A percentile compares a stretch with the other conserved stretches of the same genome.
These are phyloP conservation scores for Wickerhamomyces ciferrii DNA, from an alignment of 805 yeast genomes.

Conservation along the genomic window DNA sequence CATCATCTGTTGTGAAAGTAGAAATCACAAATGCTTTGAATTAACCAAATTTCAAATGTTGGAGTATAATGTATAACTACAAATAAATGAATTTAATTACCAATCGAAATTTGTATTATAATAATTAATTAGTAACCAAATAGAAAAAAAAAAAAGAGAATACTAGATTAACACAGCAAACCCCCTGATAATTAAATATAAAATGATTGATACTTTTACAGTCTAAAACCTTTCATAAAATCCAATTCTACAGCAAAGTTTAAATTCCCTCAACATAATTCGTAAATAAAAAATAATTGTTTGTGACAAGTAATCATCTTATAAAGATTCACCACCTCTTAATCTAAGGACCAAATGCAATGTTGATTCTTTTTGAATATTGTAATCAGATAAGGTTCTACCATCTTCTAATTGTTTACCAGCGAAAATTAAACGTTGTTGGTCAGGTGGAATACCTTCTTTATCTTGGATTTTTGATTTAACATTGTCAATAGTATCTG, in stretches of 20 bases:
- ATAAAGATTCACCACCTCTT: slow-evolving; percentile 54
- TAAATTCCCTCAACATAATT: background rate
- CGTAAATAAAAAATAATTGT: background rate
- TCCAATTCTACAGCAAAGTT: background rate
- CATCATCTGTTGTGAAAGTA: slow-evolving; percentile 40
- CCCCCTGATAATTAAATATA: background rate
- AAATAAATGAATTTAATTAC: background rate
- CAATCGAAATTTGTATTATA: background rate
- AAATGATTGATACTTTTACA: background rate
- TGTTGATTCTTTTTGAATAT: slow-evolving; percentile 69
- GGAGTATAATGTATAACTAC: background rate
- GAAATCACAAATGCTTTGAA: slow-evolving; percentile 21
- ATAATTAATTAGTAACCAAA: background rate
- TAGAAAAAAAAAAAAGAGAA: background rate
- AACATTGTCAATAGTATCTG: slow-evolving; percentile 70
- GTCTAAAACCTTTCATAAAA: background rate
- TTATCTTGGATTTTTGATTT: slow-evolving; percentile 64
- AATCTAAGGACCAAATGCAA: slow-evolving; percentile 67
- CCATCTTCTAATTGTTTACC: slow-evolving; percentile 73
- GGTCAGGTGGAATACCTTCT: slow-evolving; percentile 71
- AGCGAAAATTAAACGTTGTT: slow-evolving; percentile 64
- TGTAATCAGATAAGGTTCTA: slow-evolving; percentile 66
- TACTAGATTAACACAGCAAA: background rate
- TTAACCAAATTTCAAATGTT: too few relatives aligned
- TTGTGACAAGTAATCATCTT: slow-evolving; percentile 29